A percentile compares a stretch with the other conserved stretches of the same genome.
These are phyloP conservation scores for Psilocybe sp. DNA, from an alignment of 768 basidiomycete species.

Conservation along the genomic window DNA sequence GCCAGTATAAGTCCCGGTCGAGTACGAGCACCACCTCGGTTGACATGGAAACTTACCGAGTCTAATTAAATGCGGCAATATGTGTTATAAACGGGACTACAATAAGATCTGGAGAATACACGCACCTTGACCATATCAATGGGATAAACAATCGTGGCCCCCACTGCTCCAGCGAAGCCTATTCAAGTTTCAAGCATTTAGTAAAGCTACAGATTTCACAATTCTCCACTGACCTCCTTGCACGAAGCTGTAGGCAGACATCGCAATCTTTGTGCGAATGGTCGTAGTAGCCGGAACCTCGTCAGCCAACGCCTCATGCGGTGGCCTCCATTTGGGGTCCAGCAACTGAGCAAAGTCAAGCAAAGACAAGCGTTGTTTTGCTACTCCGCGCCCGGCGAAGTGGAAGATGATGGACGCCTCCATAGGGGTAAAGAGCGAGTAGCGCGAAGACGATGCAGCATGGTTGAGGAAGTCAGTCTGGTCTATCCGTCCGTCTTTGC, in stretches of 20 bases:
- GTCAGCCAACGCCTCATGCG: constrained; percentile 49
- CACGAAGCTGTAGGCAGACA: constrained; percentile 83
- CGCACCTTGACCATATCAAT: constrained; percentile 89
- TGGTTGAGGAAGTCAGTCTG: constrained; percentile 94
- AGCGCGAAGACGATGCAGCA: constrained; percentile 81
- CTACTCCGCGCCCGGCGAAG: constrained; percentile 83
- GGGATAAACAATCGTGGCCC: constrained; percentile 97
- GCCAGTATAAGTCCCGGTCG: not conserved
- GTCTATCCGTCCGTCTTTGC: constrained; percentile 94
- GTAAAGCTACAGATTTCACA: not conserved
- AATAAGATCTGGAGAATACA: constrained; percentile 3
- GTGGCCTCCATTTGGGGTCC: constrained; percentile 85
- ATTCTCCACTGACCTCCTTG: constrained; percentile 60
- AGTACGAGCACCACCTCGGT: not conserved
- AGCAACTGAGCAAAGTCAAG: constrained; percentile 91
- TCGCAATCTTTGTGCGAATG: constrained; percentile 52
- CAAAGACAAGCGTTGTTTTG: constrained; percentile 69
- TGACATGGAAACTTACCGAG: constrained; percentile 40
- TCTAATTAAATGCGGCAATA: constrained; percentile 33
- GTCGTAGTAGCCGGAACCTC: constrained; percentile 33
- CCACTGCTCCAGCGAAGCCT: constrained; percentile 91
- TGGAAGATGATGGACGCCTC: constrained; percentile 98
- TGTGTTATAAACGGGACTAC: constrained; percentile 2
- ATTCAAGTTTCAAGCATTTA: constrained; percentile 9
- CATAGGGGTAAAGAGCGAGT: constrained; percentile 96